phyloP scores from a whole-genome alignment of 228 moss, liverwort and hornwort species.

The Sphagnum magellanicum region DNA sequence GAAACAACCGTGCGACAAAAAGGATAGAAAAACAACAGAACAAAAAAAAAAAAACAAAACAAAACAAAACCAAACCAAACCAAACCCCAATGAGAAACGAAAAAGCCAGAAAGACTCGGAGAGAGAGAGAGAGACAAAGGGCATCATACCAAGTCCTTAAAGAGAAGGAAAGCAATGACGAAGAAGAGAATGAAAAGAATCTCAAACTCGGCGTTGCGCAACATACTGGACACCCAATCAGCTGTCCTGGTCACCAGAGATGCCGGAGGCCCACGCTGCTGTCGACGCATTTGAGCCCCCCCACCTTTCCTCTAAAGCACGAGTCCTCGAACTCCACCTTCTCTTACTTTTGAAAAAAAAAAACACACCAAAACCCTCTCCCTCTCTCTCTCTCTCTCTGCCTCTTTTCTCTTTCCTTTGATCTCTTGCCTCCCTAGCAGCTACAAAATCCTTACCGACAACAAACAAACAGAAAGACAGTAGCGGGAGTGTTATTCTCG shows the following conservation, averaged over 20 bases:
- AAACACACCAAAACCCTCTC: too few relatives aligned
- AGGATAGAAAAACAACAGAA: too few relatives aligned
- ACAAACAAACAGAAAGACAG: too few relatives aligned
- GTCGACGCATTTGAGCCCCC: constrained; percentile 10
- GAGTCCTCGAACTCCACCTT: too few relatives aligned
- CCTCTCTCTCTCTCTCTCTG: not conserved
- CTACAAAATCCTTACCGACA: too few relatives aligned
- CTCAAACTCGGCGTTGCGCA: constrained; percentile 23
- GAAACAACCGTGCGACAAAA: too few relatives aligned
- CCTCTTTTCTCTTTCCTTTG: not conserved
- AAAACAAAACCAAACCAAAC: too few relatives aligned
- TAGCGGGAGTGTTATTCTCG: too few relatives aligned
- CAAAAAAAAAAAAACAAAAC: too few relatives aligned
- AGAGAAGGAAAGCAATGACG: constrained; percentile 21
- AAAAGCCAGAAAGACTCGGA: not conserved
- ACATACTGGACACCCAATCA: constrained; percentile 15
- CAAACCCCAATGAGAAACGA: too few relatives aligned
- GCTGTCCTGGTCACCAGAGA: constrained; percentile 25
- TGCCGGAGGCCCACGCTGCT: constrained; percentile 14
- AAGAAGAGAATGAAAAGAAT: constrained; percentile 28
- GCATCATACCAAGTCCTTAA: constrained; percentile 17
- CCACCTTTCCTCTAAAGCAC: not conserved
- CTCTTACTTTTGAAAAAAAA: too few relatives aligned
- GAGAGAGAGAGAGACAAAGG: not conserved
- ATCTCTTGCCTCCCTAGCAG: not conserved